Evolutionary conservation across 2,329 filamentous ascomycete genomes (phyloP), one percentile per base, ranked within the genome.

Genomic region (Cryphonectria carpinicola): DNA sequence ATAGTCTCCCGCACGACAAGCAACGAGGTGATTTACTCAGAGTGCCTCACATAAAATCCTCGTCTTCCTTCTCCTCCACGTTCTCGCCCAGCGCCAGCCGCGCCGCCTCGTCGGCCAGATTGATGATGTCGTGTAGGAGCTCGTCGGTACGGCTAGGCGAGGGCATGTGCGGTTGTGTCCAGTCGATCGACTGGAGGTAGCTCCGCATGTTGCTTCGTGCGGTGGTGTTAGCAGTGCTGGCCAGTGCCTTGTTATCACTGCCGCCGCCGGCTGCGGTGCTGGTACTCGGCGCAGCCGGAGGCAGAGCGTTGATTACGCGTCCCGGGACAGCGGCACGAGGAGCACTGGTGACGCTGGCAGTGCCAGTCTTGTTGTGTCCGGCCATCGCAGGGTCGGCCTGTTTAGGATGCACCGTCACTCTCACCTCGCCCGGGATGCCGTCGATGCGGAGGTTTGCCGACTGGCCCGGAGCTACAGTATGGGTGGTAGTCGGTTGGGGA

Each of bases 391-490:
- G 71, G 46, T 72, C 71, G 49, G 71, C 67, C 6, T 64, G 66
- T 37, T 68, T 70, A 37, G 76, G 74, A 39, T 84, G 83, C 8
- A 88, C 82, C 73, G 87, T 83, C 11, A 89, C 86, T 74, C 86
- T 85, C 35, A 89, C 84, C 73, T 89, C 87, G 22, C 86, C 87
- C 19, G 83, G 81, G 13, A 89, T 84, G 63, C 87, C 87, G 70
- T 89, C 87, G 32, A 89, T 82, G 43, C 85, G 81, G 1, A 89
- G 80, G 43, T 81, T 84, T 58, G 82, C 83, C 28, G 82, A 79
- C 46, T 46, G 78, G 67, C 63, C 61, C 32, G 39, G 65, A 41
- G 68, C 65, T 60, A 67, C 35, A 58, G 64, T 76, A 49, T 49
- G 46, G 22, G 46, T 19, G n/a, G 78, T 80, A 54, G 81, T 81